A percentile compares a stretch with the other conserved stretches of the same genome.
Conservation (phyloP, 768 basidiomycete species). For the Lactarius hatsudake region DNA sequence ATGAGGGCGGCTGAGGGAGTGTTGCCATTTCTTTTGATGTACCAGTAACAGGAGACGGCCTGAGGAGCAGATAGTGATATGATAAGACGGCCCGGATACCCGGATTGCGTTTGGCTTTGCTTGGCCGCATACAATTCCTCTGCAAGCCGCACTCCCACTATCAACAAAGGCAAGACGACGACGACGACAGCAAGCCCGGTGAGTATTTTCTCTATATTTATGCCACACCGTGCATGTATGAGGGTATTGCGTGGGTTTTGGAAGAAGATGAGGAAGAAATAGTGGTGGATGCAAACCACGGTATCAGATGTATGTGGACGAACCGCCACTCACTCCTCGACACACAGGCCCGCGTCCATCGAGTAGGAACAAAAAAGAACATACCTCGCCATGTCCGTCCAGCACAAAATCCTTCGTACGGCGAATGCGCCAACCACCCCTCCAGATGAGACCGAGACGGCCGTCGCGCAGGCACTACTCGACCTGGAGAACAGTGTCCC, state of each 20-base stretch:
- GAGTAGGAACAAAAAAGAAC: constrained; percentile 4
- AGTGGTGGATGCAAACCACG: constrained; percentile 18
- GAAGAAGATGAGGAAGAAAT: background rate
- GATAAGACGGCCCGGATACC: constrained; percentile 12
- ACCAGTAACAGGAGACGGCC: background rate
- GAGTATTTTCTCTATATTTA: constrained; percentile 3
- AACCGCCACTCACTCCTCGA: background rate
- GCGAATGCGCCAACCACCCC: constrained; percentile 90
- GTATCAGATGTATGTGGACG: background rate
- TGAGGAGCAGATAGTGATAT: background rate
- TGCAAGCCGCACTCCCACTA: background rate
- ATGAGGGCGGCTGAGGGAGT: constrained; percentile 27
- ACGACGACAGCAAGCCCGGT: constrained; percentile 18
- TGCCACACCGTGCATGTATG: background rate
- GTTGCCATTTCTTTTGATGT: background rate
- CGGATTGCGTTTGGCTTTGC: constrained; percentile 12
- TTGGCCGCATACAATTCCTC: constrained; percentile 1
- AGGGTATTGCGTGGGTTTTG: background rate
- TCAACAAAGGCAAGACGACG: constrained; percentile 20
- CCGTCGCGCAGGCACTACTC: constrained; percentile 90
- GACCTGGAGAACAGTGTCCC: constrained; percentile 99
- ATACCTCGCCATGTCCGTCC: constrained; percentile 55
- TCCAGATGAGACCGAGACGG: constrained; percentile 89
- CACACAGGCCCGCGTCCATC: constrained; percentile 8
- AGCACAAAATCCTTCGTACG: constrained; percentile 90